A percentile compares a stretch with the other conserved stretches of the same genome.
Evolutionary conservation across 768 basidiomycete genomes (phyloP).

Genomic region (Harrya chromipes): DNA sequence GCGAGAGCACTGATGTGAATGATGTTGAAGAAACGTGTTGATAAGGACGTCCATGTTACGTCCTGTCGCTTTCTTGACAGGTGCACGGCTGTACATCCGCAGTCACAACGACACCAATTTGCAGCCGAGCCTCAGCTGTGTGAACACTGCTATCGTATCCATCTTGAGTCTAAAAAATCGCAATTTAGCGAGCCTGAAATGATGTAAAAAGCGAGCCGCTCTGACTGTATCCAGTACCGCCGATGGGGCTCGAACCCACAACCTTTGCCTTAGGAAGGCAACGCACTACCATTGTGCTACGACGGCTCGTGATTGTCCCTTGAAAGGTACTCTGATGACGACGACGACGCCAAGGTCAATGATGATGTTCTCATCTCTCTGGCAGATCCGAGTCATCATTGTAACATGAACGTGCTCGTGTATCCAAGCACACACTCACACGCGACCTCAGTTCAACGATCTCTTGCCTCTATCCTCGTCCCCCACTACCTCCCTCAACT

Average conservation of each 20-base stretch:
- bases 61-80: background rate
- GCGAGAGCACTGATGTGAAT: slow-evolving; percentile 3
- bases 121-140: too few relatives aligned
- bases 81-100: too few relatives aligned
- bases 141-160: too few relatives aligned
- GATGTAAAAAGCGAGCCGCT: slow-evolving; percentile 23
- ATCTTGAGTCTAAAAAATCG: too few relatives aligned
- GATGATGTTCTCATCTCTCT: too few relatives aligned
- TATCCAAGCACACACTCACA: slow-evolving; percentile 63
- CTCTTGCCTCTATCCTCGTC: slow-evolving; percentile 54
- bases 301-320: slow-evolving; percentile 22
- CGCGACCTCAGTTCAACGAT: slow-evolving; percentile 43
- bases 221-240: slow-evolving; percentile 28
- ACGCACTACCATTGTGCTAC: slow-evolving; percentile 40
- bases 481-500: slow-evolving; percentile 80
- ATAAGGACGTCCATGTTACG: slow-evolving; percentile 5
- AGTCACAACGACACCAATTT: too few relatives aligned
- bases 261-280: slow-evolving; percentile 40
- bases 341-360: background rate
- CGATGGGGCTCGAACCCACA: slow-evolving; percentile 39
- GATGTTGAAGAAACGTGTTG: background rate
- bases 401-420: slow-evolving; percentile 74
- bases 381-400: too few relatives aligned
- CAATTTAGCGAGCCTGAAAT: too few relatives aligned
- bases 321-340: background rate